phyloP scores from a whole-genome alignment of 139 green algal genomes.

The Chlorella sp. region DNA sequence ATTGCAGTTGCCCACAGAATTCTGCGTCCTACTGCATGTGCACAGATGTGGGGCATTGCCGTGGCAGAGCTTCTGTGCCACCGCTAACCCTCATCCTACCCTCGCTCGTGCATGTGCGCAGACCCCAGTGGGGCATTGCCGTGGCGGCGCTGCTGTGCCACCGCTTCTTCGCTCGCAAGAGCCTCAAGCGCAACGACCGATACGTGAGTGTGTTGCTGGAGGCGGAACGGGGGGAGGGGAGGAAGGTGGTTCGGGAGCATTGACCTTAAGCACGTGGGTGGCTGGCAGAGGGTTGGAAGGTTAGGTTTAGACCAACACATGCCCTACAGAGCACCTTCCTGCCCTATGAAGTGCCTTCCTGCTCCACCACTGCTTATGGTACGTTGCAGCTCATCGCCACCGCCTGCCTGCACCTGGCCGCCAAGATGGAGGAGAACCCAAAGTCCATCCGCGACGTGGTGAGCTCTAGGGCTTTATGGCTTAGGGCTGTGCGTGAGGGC shows the following conservation, averaged over 20 bases:
- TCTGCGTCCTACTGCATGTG: neutral
- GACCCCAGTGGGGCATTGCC: slow-evolving; percentile 42
- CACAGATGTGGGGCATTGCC: slow-evolving; percentile 40
- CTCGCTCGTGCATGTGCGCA: slow-evolving; percentile 6
- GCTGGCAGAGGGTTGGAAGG: no score
- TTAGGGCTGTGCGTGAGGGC: no score
- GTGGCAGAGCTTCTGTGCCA: slow-evolving; percentile 55
- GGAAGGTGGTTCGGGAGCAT: no score
- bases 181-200: slow-evolving; percentile 55
- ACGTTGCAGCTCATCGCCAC: slow-evolving; percentile 74
- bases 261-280: no score
- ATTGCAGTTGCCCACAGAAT: neutral
- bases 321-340: no score
- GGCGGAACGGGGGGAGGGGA: no score
- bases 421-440: slow-evolving; percentile 82
- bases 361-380: no score
- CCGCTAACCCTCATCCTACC: neutral
- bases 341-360: no score
- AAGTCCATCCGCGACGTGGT: slow-evolving; percentile 62
- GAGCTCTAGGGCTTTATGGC: no score
- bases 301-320: no score
- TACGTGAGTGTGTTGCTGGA: slow-evolving; percentile 37
- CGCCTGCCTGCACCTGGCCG: slow-evolving; percentile 78
- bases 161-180: slow-evolving; percentile 59
- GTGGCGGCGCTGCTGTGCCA: slow-evolving; percentile 55